A percentile compares a stretch with the other conserved stretches of the same genome.
Evolutionary conservation across 169 alveolate species (phyloP).

Genomic region (Theileria equi): DNA sequence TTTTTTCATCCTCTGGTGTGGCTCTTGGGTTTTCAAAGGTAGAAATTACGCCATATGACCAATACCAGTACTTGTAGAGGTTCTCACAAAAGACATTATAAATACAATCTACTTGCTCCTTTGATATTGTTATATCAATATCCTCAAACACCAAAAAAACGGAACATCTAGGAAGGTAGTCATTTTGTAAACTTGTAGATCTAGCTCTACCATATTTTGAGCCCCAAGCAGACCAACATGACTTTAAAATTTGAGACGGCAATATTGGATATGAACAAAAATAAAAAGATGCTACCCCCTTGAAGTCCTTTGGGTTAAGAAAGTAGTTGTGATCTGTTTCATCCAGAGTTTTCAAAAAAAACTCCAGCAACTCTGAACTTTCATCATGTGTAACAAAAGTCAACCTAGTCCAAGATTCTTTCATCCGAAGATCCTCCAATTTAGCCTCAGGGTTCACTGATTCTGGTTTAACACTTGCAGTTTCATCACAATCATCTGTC

Average conservation of each 20-base stretch:
- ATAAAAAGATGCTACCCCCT: conserved; percentile 49
- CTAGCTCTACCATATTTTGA: conserved; percentile 33
- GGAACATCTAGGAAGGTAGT: conserved; percentile 47
- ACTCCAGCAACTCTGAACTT: conserved; percentile 3
- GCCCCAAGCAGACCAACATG: conserved; percentile 67
- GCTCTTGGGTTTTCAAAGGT: conserved; percentile 58
- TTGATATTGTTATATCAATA: conserved; percentile 23
- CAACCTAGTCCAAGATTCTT: conserved; percentile 53
- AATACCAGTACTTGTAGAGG: conserved; percentile 25
- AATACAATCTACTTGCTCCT: conserved; percentile 55
- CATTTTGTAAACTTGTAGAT: background rate
- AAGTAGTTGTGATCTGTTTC: conserved; percentile 47
- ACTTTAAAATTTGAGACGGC: conserved; percentile 16
- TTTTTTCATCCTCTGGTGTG: conserved; percentile 22
- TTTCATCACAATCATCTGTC: background rate
- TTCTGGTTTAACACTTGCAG: no score
- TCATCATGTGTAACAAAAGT: conserved; percentile 39
- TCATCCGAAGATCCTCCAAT: background rate
- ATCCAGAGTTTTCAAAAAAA: conserved; percentile 37
- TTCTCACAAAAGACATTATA: conserved; percentile 35
- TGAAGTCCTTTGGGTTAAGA: conserved; percentile 50
- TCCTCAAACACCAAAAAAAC: conserved; percentile 43
- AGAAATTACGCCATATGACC: conserved; percentile 52
- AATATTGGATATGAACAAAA: conserved; percentile 54
- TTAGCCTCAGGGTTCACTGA: background rate